Evolutionary conservation across 345 rosid species (phyloP).

Genomic region (Linum trigynum): DNA sequence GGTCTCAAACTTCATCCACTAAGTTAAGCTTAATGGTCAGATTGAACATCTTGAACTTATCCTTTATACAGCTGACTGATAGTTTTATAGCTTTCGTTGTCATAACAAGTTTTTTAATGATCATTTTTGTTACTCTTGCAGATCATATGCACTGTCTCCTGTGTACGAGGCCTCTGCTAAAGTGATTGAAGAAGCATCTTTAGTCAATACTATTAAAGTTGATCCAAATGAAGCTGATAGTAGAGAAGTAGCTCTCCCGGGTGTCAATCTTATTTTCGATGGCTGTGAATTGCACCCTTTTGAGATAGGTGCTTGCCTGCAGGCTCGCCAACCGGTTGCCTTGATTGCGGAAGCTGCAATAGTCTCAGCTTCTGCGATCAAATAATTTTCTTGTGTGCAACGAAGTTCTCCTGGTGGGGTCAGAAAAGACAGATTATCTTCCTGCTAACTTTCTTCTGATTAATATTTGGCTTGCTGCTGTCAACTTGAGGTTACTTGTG

Average conservation of each 20-base stretch:
- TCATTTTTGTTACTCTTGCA: conserved; percentile 24
- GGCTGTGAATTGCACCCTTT: conserved; percentile 81
- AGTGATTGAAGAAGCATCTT: conserved; percentile 48
- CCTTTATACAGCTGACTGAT: not conserved
- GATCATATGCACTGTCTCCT: conserved; percentile 70
- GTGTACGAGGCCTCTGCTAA: conserved; percentile 63
- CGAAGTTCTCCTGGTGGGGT: not conserved
- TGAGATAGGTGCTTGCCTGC: conserved; percentile 93
- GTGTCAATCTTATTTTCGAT: conserved; percentile 81
- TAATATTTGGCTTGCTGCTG: not conserved
- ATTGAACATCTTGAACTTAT: not conserved
- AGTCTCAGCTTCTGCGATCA: conserved; percentile 37
- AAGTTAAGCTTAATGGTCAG: not conserved
- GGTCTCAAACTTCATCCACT: not conserved
- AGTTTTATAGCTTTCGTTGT: not conserved
- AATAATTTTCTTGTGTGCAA: not conserved
- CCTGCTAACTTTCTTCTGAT: not conserved
- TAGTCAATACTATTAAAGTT: conserved; percentile 29
- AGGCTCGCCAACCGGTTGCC: conserved; percentile 91
- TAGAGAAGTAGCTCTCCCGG: conserved; percentile 77
- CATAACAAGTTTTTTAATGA: not conserved
- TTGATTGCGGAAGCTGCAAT: conserved; percentile 83
- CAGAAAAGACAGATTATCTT: not conserved
- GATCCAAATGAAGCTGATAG: conserved; percentile 65
- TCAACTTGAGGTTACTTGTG: not conserved